A percentile compares a stretch with the other conserved stretches of the same genome.
Conservation (phyloP, 2,329 filamentous ascomycete genomes). For the Akanthomyces dipterigenus region DNA sequence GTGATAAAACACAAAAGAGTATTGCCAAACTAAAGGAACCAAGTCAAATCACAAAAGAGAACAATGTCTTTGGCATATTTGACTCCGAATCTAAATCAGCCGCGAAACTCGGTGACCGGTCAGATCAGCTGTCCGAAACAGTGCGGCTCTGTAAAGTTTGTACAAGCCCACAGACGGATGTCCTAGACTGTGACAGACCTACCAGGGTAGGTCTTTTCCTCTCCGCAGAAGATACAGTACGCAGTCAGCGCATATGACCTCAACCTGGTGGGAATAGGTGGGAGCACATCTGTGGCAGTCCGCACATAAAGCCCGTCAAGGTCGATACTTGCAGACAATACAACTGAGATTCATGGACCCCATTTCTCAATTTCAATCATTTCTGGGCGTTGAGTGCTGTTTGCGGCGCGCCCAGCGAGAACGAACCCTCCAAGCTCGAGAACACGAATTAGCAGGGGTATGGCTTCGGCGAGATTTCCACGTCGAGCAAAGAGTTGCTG, state of each 20-base stretch:
- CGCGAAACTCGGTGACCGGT: no score
- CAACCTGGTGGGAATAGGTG: background rate
- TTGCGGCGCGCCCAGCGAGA: background rate
- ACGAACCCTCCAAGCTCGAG: background rate
- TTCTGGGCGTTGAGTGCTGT: background rate
- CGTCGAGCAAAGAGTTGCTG: slow-evolving; percentile 43
- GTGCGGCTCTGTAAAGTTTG: no score
- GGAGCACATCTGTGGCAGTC: background rate
- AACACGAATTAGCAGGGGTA: background rate
- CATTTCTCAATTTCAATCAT: background rate
- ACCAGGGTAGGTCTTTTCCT: background rate
- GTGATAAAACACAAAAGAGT: no score
- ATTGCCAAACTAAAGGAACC: no score
- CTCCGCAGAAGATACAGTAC: background rate
- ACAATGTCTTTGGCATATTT: no score
- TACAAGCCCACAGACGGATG: no score
- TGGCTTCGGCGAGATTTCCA: background rate
- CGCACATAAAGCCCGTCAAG: background rate
- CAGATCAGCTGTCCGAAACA: no score
- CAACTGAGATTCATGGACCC: background rate
- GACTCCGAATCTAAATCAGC: no score
- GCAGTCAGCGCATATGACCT: background rate
- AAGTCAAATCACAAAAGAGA: no score
- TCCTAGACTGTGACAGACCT: no score
- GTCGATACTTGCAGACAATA: background rate